Conservation (phyloP, 1,284 basidiomycete genomes). For the Leccinum pachyderme region DNA sequence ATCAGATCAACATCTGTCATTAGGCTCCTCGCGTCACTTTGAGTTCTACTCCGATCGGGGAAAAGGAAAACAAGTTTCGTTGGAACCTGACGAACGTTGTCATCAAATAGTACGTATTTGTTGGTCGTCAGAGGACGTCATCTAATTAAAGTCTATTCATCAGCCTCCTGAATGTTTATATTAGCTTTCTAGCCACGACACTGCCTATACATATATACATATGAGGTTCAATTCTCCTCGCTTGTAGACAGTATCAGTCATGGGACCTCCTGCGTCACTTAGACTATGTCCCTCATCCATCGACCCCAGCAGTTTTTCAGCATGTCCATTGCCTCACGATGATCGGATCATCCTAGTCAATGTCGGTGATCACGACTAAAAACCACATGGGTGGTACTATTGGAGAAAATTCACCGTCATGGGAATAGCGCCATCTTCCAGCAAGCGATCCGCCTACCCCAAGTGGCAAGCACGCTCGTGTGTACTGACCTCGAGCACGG, state of each 20-base stretch:
- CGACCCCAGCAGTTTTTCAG: neutral
- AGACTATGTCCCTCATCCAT: neutral
- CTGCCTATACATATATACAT: neutral
- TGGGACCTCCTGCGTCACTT: neutral
- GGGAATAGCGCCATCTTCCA: constrained; percentile 1
- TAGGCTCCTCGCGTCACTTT: no score
- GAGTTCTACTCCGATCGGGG: no score
- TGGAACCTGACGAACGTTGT: no score
- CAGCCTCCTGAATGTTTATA: no score
- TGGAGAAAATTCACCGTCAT: constrained; percentile 6
- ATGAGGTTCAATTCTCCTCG: neutral
- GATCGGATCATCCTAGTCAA: neutral
- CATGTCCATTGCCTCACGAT: neutral
- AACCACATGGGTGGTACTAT: neutral
- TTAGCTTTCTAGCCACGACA: neutral
- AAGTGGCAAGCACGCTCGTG: neutral
- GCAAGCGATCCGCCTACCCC: neutral
- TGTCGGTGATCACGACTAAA: neutral
- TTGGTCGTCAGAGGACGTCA: neutral
- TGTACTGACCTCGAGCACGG: neutral
- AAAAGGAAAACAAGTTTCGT: no score
- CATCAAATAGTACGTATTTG: no score
- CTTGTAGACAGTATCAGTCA: neutral
- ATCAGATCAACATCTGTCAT: no score
- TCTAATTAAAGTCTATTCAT: neutral